A percentile compares a stretch with the other conserved stretches of the same genome.
phyloP scores from a whole-genome alignment of 129 eudicot genomes.

The Lactuca saligna region DNA sequence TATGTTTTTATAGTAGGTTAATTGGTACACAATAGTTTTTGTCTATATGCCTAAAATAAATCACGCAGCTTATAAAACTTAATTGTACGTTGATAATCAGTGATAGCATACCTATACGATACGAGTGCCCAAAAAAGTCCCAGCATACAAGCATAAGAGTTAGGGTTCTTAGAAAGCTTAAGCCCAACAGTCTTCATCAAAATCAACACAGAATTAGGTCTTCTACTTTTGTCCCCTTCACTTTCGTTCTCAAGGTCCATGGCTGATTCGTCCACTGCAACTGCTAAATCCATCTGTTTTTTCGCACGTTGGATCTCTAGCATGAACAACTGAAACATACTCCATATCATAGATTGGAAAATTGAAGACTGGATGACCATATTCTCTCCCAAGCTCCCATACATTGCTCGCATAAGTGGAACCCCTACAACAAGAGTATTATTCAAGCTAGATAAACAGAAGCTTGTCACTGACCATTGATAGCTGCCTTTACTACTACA shows the following conservation, averaged over 20 bases:
- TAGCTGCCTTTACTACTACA: conserved; percentile 27
- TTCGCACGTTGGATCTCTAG: conserved; percentile 36
- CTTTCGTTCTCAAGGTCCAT: conserved; percentile 31
- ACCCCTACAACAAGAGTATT: conserved; percentile 61
- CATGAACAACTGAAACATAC: conserved; percentile 40
- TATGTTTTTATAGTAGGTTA: too few species aligned
- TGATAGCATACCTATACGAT: conserved; percentile 46
- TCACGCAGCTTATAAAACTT: too few species aligned
- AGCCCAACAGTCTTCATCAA: conserved; percentile 52
- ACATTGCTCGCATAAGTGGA: conserved; percentile 55
- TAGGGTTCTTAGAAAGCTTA: conserved; percentile 56
- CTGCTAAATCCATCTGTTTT: conserved; percentile 6
- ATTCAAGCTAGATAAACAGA: conserved; percentile 42
- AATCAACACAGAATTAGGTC: conserved; percentile 31
- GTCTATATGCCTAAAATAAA: too few species aligned
- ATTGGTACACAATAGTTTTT: too few species aligned
- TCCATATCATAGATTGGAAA: conserved; percentile 49
- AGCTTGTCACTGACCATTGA: conserved; percentile 56
- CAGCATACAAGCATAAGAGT: conserved; percentile 57
- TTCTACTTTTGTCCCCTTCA: not conserved
- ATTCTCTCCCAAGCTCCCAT: conserved; percentile 40
- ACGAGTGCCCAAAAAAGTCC: conserved; percentile 65
- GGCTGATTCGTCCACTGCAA: not conserved
- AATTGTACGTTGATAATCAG: not conserved
- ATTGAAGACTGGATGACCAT: conserved; percentile 46